Evolutionary conservation across 768 basidiomycete species (phyloP).

Genomic region (Multifurca ochricompacta): DNA sequence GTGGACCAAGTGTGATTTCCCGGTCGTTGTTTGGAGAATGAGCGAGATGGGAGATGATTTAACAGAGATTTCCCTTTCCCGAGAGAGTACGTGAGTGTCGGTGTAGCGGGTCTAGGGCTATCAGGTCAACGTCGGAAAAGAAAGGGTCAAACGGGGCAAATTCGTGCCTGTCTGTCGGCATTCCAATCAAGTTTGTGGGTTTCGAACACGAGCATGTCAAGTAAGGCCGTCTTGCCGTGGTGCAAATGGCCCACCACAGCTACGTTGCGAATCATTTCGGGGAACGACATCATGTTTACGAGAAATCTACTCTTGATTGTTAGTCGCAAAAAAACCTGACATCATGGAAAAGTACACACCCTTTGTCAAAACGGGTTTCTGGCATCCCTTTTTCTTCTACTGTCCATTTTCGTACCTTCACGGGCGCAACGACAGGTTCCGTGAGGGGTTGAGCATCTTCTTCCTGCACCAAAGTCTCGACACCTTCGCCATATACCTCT

Average conservation of each 20-base stretch:
- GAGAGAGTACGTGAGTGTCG: conserved; percentile 86
- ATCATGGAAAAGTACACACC: conserved; percentile 42
- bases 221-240: conserved; percentile 92
- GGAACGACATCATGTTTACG: conserved; percentile 83
- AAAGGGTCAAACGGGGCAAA: background rate
- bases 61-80: conserved; percentile 85
- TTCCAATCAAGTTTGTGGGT: conserved; percentile 96
- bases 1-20: conserved; percentile 92
- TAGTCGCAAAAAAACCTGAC: background rate
- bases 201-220: conserved; percentile 97
- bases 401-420: conserved; percentile 91
- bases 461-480: conserved; percentile 96
- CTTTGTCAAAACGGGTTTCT: conserved; percentile 94
- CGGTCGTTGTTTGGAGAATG: conserved; percentile 70
- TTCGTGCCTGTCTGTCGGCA: conserved; percentile 61
- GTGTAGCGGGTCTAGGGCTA: conserved; percentile 77
- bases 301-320: conserved; percentile 57
- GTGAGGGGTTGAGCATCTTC: conserved; percentile 94
- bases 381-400: conserved; percentile 95
- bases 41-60: conserved; percentile 98
- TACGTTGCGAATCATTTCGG: conserved; percentile 93
- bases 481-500: conserved; percentile 88
- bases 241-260: conserved; percentile 95
- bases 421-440: conserved; percentile 91
- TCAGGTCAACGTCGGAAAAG: conserved; percentile 10